Evolutionary conservation across 306 rosid genomes (phyloP), one percentile per base, ranked within the genome.

Genomic region (Parietaria judaica): DNA sequence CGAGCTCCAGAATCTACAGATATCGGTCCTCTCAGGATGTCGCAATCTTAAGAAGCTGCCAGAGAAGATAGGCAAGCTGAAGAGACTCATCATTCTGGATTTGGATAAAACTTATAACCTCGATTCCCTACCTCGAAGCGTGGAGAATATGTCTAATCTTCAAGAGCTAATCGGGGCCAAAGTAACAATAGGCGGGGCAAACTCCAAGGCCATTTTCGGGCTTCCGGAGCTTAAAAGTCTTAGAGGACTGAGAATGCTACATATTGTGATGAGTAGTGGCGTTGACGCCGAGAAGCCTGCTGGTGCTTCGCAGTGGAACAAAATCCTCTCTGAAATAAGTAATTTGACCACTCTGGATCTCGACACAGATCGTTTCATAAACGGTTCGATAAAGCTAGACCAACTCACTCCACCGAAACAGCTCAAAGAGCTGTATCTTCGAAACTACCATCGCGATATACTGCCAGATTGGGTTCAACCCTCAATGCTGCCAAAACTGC

Each of bases 391-490:
- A 13, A 51, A 39, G 61, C 16, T 69, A 8, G 54, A 61, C 45
- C 4, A 3, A 34, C 54, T 69, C 10, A 9, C 2, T 0, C 60
- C 46, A 6, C 73, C 73, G 16, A 36, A 41, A 53, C 17, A 4
- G 3, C 11, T 69, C 17, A 36, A 14, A 13, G 67, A 69, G 61
- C 51, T 69, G 13, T 52, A 59, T 52, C 36, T 68, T 14, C 56
- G 34, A 11, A n/a, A 43, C 15, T 69, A 69, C 54, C 15, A 3
- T 6, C 0, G 7, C 7, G 9, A 43, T 4, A 52, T 6, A 3
- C 8, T 69, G 39, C 73, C 73, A 6, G 6, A 6, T 7, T 69
- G 73, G 73, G 11, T 69, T 15, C 4, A 35, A 34, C 73, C 73
- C 4, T 0, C 2, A 2, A 0, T 0, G 47, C 66, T 68, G 9